These are phyloP conservation scores for Cucurbita ficifolia DNA, from an alignment of 306 rosid species.

Conservation along the genomic window DNA sequence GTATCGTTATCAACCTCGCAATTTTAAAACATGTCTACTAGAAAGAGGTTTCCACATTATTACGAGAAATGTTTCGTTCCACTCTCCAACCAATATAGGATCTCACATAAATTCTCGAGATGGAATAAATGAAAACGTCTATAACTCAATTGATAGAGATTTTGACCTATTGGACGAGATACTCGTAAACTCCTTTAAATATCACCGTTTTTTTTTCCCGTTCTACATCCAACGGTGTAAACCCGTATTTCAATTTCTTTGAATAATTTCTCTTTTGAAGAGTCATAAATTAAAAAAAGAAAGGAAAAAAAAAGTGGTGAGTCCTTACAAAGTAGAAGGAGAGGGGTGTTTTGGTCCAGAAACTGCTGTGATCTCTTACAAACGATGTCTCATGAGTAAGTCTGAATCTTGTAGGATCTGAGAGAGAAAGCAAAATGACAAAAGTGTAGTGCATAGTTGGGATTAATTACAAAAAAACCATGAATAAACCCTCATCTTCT, in stretches of 20 bases:
- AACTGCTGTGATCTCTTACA: constrained; percentile 58
- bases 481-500: background rate
- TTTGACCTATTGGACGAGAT: background rate
- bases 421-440: background rate
- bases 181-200: too few species aligned
- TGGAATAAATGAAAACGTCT: too few species aligned
- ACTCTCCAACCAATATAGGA: too few species aligned
- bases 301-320: background rate
- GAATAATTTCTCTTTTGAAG: background rate
- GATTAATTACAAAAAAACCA: background rate
- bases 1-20: too few species aligned
- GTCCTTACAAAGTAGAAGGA: constrained; percentile 70
- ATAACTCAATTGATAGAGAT: background rate
- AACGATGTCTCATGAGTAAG: constrained; percentile 89
- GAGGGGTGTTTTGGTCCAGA: constrained; percentile 62
- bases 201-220: too few species aligned
- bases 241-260: too few species aligned
- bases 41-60: too few species aligned
- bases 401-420: constrained; percentile 84
- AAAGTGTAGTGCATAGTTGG: background rate
- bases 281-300: background rate
- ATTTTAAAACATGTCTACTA: too few species aligned
- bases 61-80: too few species aligned
- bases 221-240: too few species aligned
- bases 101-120: too few species aligned